Base-by-base conservation (phyloP, 2,329 filamentous ascomycete species). In the Cytospora paraplurivora region DNA sequence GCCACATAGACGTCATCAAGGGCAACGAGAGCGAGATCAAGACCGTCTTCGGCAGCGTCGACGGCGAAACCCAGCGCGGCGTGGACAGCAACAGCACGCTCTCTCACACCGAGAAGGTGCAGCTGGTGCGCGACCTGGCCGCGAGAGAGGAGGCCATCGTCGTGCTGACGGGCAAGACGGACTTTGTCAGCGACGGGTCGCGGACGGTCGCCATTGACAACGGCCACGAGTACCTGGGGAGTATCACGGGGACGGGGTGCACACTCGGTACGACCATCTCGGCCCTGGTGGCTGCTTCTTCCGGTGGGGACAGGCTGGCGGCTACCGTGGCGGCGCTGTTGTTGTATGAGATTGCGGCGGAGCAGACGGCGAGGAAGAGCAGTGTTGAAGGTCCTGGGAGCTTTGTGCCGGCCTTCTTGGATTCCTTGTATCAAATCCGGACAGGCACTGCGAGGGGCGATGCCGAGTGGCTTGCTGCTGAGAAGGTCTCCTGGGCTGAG, bases 1-100 rank as follows among this genome's bases (percentile, higher is more conserved):
- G 92, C 47, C 91, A 91, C 74, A 91, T 96, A 70, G 87, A 92
- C 74, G 81, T 97, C 50, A 93, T 98, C 76, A 98, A 98, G 74
- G 94, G 94, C 56, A 98, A 98, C 76, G 92, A 96, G 73, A 87
- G 89, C 60, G 95, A 98, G 75, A 93, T 98, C 66, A 81, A 84
- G 55, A 88, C 90, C 3, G 87, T 94, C 0, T 85, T 83, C 47
- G 89, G 89, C 50, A 52, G 51, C 59, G 17, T 6, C 12, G 1
- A 75, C 12, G 77, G 62, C 13, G 66, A 80, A 2, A 85, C 87
- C 67, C 94, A 97, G 76, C 87, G 89, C 51, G 94, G 94, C 56
- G 94, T 98, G 12, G 94, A 98, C 76, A 92, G 88, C 67, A 85
- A 84, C 4, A 86, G 86, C 75, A 85, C 67, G 72, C 78, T 79